phyloP scores from a whole-genome alignment of 805 yeast species.

The Metschnikowia matae region DNA sequence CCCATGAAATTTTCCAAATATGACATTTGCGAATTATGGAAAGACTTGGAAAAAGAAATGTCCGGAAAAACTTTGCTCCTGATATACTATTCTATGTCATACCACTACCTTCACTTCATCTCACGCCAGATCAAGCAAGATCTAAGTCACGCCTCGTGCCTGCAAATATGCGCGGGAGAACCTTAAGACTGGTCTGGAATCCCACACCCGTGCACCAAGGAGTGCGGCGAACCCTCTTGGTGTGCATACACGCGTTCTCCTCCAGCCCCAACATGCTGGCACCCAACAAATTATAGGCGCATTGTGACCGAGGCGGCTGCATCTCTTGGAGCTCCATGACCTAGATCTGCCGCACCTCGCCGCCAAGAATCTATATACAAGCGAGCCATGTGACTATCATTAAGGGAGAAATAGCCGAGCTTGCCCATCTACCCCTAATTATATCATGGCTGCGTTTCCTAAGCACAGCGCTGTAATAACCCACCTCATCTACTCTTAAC shows the following conservation, averaged over 20 bases:
- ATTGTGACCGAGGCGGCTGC: background rate
- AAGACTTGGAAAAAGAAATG: too few relatives aligned
- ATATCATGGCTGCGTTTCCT: background rate
- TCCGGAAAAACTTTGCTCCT: background rate
- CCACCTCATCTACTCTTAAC: too few relatives aligned
- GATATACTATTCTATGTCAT: background rate
- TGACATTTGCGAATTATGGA: background rate
- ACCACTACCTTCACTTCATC: background rate
- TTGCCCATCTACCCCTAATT: background rate
- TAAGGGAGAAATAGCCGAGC: background rate
- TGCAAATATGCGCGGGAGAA: background rate
- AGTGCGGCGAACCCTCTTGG: background rate
- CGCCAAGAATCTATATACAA: background rate
- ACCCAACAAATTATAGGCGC: conserved; percentile 3
- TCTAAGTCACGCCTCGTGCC: conserved; percentile 1
- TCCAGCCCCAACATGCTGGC: conserved; percentile 1
- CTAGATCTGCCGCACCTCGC: background rate
- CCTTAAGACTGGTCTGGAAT: background rate
- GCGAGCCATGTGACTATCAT: background rate
- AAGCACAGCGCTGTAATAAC: background rate
- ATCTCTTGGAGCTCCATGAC: background rate
- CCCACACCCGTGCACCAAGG: background rate
- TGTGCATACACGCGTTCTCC: background rate
- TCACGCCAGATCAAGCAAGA: background rate
- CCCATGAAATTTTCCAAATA: too few relatives aligned